Conservation (phyloP, 2,329 filamentous ascomycete genomes). For the Ophiostoma ulmi region DNA sequence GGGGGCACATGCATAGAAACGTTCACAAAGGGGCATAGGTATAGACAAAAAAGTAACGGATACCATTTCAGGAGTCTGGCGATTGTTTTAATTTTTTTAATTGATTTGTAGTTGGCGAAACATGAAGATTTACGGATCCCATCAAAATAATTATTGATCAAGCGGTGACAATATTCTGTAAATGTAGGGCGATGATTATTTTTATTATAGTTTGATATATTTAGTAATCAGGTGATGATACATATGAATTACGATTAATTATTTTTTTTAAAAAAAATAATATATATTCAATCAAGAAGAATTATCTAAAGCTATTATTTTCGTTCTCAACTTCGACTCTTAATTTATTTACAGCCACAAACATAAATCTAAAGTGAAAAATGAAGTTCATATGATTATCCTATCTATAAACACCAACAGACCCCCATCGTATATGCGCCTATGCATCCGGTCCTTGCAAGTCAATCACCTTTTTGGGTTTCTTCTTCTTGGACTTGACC, state of each 20-base stretch:
- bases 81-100: neutral
- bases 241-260: too few species aligned
- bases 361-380: neutral
- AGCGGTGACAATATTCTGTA: too few species aligned
- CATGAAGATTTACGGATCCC: neutral
- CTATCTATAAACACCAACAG: neutral
- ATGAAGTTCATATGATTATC: neutral
- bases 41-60: neutral
- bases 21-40: neutral
- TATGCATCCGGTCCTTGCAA: conserved; percentile 21
- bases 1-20: neutral
- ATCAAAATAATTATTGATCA: neutral
- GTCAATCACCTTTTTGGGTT: conserved; percentile 29
- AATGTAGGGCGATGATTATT: too few species aligned
- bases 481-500: conserved; percentile 34
- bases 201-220: too few species aligned
- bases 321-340: too few species aligned
- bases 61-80: conserved; percentile 4
- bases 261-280: neutral
- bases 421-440: neutral
- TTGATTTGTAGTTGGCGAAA: neutral
- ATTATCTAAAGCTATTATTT: neutral
- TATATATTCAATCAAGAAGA: neutral
- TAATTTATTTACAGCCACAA: neutral
- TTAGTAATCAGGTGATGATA: too few species aligned